Conservation (phyloP, 139 green algal genomes). For the Tetradesmus obliquus region DNA sequence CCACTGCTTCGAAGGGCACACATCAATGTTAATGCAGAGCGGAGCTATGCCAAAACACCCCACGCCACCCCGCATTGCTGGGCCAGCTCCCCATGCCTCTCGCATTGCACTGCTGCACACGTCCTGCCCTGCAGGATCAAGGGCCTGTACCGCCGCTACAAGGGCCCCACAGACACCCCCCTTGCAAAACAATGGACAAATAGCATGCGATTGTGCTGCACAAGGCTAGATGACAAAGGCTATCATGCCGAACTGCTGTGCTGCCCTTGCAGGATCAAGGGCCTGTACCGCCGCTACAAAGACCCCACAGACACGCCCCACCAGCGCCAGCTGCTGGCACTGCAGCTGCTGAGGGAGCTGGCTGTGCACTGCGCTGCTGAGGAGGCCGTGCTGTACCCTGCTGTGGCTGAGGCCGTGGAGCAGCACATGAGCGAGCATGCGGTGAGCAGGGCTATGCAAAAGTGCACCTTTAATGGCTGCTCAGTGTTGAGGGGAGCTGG, state of each 20-base stretch:
- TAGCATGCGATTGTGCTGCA: no score
- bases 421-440: slow-evolving; percentile 39
- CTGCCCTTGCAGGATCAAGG: slow-evolving; percentile 1
- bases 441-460: background rate
- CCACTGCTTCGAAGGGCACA: no score
- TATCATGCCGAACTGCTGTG: background rate
- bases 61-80: no score
- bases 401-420: slow-evolving; percentile 6
- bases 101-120: no score
- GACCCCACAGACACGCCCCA: slow-evolving; percentile 33
- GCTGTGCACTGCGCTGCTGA: slow-evolving; percentile 3
- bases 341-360: slow-evolving; percentile 36
- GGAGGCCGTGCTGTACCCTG: slow-evolving; percentile 13
- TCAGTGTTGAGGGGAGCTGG: background rate
- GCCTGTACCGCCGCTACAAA: slow-evolving; percentile 26
- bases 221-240: no score
- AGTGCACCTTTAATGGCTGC: background rate
- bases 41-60: no score
- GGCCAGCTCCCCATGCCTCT: no score
- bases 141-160: background rate
- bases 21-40: no score
- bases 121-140: background rate
- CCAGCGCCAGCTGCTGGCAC: slow-evolving; percentile 18
- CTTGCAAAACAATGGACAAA: no score
- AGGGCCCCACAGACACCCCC: no score